Evolutionary conservation across 225 moss, liverwort and hornwort genomes (phyloP).

Genomic region (Marchantia polymorpha): DNA sequence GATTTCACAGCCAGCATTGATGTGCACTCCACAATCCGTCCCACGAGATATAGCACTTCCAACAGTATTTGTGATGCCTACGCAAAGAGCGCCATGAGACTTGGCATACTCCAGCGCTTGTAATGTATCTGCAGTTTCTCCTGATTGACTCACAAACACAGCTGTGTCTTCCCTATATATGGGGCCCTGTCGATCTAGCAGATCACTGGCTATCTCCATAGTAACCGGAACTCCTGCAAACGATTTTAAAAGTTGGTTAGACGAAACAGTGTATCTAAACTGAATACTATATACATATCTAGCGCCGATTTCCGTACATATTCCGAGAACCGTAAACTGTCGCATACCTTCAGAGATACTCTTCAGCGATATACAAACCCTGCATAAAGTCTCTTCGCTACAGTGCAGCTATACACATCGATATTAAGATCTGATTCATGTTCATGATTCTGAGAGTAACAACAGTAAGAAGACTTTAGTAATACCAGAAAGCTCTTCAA

Average conservation of each 20-base stretch:
- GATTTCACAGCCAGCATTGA: slow-evolving; percentile 98
- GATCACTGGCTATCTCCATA: slow-evolving; percentile 98
- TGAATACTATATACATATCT: too few relatives aligned
- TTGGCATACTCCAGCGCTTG: slow-evolving; percentile 93
- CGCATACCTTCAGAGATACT: too few relatives aligned
- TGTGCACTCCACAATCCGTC: slow-evolving; percentile 95
- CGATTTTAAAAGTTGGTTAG: background rate
- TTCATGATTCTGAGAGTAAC: too few relatives aligned
- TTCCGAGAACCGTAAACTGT: too few relatives aligned
- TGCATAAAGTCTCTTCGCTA: too few relatives aligned
- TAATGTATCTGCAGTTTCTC: slow-evolving; percentile 96
- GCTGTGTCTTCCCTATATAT: slow-evolving; percentile 98
- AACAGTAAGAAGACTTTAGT: background rate
- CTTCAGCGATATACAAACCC: too few relatives aligned
- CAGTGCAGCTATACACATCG: too few relatives aligned
- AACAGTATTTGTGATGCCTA: slow-evolving; percentile 95
- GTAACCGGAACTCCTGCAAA: slow-evolving; percentile 91
- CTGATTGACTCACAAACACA: slow-evolving; percentile 95
- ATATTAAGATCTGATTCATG: too few relatives aligned
- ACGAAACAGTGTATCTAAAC: too few relatives aligned
- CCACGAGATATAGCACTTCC: slow-evolving; percentile 99
- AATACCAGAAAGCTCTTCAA: slow-evolving; percentile 97
- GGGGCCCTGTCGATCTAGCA: slow-evolving; percentile 89
- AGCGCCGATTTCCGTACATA: too few relatives aligned
- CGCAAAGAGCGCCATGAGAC: slow-evolving; percentile 88